Conservation (phyloP, 2,329 filamentous ascomycete genomes). For the Akanthomyces dipterigenus region DNA sequence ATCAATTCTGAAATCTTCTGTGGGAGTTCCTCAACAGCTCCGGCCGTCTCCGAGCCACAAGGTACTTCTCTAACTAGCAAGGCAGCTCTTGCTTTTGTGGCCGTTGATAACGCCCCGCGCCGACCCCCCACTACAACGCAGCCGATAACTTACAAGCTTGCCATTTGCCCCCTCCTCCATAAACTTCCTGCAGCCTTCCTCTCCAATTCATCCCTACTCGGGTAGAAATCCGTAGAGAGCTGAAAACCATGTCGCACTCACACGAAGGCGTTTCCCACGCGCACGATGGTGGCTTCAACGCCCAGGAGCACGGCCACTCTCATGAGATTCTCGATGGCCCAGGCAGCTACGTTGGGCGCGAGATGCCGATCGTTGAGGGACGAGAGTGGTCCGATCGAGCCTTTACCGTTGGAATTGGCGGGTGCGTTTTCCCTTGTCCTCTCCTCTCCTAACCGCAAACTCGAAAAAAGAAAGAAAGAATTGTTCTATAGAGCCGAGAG, state of each 20-base stretch:
- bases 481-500: not conserved
- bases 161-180: not conserved
- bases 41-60: not conserved
- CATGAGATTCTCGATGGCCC: constrained; percentile 95
- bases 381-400: constrained; percentile 82
- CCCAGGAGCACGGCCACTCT: constrained; percentile 79
- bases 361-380: constrained; percentile 89
- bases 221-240: not conserved
- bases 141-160: not conserved
- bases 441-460: not conserved
- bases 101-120: constrained; percentile 5
- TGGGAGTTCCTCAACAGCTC: not conserved
- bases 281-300: constrained; percentile 50
- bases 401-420: constrained; percentile 96
- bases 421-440: constrained; percentile 47
- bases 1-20: not conserved
- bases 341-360: constrained; percentile 79
- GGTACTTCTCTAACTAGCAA: too few relatives aligned
- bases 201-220: not conserved
- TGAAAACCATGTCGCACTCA: constrained; percentile 30
- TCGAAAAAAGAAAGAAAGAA: not conserved
- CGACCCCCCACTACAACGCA: not conserved
- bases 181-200: not conserved
- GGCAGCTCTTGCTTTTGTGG: not conserved
- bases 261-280: constrained; percentile 51